A percentile compares a stretch with the other conserved stretches of the same genome.
Evolutionary conservation across 257 asterid genomes (phyloP).

Genomic region (Capsicum rhomboideum): DNA sequence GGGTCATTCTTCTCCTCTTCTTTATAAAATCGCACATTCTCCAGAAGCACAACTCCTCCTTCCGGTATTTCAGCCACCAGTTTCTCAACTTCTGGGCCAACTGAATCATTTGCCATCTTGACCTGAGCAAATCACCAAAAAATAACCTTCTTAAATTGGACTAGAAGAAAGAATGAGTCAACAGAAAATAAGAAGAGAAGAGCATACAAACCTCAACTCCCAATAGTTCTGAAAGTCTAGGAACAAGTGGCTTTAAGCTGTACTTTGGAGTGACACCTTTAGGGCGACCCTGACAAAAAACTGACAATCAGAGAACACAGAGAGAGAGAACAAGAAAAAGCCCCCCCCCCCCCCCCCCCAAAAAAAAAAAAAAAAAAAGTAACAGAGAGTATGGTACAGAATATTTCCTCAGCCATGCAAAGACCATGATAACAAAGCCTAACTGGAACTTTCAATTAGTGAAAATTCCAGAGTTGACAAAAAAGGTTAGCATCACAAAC

Average conservation of each 20-base stretch:
- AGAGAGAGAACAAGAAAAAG: background rate
- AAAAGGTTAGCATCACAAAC: background rate
- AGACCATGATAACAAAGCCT: background rate
- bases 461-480: background rate
- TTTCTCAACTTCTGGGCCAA: slow-evolving; percentile 74
- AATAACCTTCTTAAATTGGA: background rate
- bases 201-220: slow-evolving; percentile 47
- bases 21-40: slow-evolving; percentile 61
- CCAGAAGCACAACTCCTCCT: slow-evolving; percentile 73
- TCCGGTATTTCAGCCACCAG: slow-evolving; percentile 61
- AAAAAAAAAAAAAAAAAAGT: background rate
- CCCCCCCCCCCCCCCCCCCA: too few species aligned
- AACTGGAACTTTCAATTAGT: background rate
- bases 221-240: slow-evolving; percentile 72
- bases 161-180: background rate
- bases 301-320: background rate
- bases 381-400: background rate
- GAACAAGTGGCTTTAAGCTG: slow-evolving; percentile 91
- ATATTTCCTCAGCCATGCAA: background rate
- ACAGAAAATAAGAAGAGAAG: background rate
- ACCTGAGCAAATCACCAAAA: slow-evolving; percentile 34
- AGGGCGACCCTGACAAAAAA: slow-evolving; percentile 66
- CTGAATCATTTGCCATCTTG: slow-evolving; percentile 70
- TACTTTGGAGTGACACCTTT: slow-evolving; percentile 91
- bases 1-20: slow-evolving; percentile 57